A percentile compares a stretch with the other conserved stretches of the same genome.
phyloP scores from a whole-genome alignment of 768 basidiomycete genomes.

The Saitozyma sp. region DNA sequence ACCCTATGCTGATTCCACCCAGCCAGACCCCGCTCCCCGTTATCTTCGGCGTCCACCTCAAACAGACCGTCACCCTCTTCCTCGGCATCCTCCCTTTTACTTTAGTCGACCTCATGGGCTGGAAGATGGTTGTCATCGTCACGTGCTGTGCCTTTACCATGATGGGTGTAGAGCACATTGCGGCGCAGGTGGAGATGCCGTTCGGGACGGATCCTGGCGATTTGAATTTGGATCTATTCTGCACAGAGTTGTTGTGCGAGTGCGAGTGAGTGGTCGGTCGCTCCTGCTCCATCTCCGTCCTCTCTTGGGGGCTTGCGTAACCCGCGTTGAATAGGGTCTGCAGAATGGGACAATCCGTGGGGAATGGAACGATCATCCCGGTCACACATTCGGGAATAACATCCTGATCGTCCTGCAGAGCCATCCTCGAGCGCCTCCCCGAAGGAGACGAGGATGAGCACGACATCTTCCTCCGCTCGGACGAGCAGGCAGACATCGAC shows the following conservation, averaged over 20 bases:
- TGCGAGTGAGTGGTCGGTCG: conserved; percentile 59
- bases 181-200: conserved; percentile 91
- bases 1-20: background rate
- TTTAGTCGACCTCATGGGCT: conserved; percentile 73
- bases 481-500: conserved; percentile 26
- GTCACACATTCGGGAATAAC: too few relatives aligned
- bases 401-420: conserved; percentile 12
- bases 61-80: conserved; percentile 92
- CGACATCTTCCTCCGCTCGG: conserved; percentile 1
- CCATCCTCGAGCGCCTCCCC: conserved; percentile 36
- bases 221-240: conserved; percentile 67
- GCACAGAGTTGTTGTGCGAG: conserved; percentile 81
- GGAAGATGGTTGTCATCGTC: conserved; percentile 79
- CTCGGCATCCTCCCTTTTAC: conserved; percentile 87
- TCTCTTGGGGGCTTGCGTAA: background rate
- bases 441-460: conserved; percentile 56
- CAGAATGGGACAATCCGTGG: too few relatives aligned
- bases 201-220: conserved; percentile 63
- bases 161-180: conserved; percentile 76
- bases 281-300: background rate
- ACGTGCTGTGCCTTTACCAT: conserved; percentile 58
- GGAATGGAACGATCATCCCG: too few relatives aligned
- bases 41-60: conserved; percentile 71
- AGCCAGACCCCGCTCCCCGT: conserved; percentile 41
- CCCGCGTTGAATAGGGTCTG: too few relatives aligned